These are phyloP conservation scores for Naganishia kalamii DNA, from an alignment of 768 basidiomycete species.

Conservation along the genomic window DNA sequence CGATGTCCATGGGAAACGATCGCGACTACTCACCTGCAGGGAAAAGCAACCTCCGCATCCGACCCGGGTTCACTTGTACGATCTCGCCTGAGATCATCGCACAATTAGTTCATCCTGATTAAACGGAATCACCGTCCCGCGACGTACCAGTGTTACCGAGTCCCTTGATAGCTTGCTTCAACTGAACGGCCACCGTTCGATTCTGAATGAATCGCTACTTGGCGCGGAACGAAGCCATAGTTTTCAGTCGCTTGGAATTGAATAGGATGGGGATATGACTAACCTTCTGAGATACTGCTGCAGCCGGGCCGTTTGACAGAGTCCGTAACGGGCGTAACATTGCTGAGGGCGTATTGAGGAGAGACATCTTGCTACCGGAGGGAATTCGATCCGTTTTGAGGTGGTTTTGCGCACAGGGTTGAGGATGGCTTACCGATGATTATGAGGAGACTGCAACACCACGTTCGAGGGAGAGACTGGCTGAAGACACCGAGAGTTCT, in stretches of 20 bases:
- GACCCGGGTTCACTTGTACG: slow-evolving; percentile 22
- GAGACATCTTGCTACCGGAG: no score
- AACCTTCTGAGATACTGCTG: background rate
- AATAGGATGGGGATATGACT: background rate
- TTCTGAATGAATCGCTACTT: slow-evolving; percentile 7
- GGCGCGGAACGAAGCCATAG: background rate
- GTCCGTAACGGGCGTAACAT: background rate
- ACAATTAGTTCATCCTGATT: background rate
- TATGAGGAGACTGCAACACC: no score
- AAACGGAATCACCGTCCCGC: background rate
- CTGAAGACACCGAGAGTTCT: background rate
- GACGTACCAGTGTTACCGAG: slow-evolving; percentile 6
- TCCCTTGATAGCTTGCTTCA: slow-evolving; percentile 5
- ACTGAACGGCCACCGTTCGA: slow-evolving; percentile 1
- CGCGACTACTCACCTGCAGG: slow-evolving; percentile 5
- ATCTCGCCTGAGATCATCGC: background rate
- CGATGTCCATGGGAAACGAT: background rate
- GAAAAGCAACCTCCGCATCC: slow-evolving; percentile 18
- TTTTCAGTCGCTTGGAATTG: background rate
- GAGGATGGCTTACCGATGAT: no score
- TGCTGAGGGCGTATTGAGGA: background rate
- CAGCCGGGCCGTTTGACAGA: background rate
- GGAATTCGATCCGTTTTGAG: no score
- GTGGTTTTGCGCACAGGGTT: no score
- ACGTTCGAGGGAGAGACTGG: background rate